Evolutionary conservation across 176 grass and related monocot species (phyloP), one percentile per base, ranked within the genome.

Genomic region (Zizania latifolia): DNA sequence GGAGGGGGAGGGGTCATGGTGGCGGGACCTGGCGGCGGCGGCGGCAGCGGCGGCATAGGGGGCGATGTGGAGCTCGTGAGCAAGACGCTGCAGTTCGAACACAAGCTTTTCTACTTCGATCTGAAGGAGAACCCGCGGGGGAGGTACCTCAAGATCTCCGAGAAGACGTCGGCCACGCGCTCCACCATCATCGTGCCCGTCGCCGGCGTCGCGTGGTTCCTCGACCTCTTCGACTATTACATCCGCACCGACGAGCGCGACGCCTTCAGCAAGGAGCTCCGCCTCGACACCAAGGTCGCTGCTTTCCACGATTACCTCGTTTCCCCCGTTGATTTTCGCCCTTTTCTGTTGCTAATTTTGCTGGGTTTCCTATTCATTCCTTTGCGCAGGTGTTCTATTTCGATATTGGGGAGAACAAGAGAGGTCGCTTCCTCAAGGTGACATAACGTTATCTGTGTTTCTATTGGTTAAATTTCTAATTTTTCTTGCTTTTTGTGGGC

Each of bases 51-150:
- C 4, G 94, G 90, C 4, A 76, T 62, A 0, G 84, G 90, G 35
- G 81, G 68, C 21, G 95, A 99, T 88, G 92, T 99, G 72, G 95
- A 99, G 79, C 87, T 99, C 67, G 89, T 99, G 35, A 94, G 91
- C 83, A 99, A 94, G 89, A 99, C 92, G 82, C 80, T 99, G 76
- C 87, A 99, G 89, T 99, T 99, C 72, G 95, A 99, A 76, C 95
- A 99, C 82, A 99, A 99, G 76, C 75, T 99, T 17, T 99, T 94
- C 92, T 99, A 99, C 82, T 99, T 99, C 82, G 95, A 99, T 88
- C 89, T 99, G 44, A 99, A 99, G 79, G 95, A 99, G 89, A 99
- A 99, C 50, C 89, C 95, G 21, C 61, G 95, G 62, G 95, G 95
- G 31, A 88, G 89, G 82, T 99, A 99, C 79, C 90, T 99, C 44